These are phyloP conservation scores for Eucalyptus victrix DNA, from an alignment of 345 rosid genomes.

Conservation along the genomic window DNA sequence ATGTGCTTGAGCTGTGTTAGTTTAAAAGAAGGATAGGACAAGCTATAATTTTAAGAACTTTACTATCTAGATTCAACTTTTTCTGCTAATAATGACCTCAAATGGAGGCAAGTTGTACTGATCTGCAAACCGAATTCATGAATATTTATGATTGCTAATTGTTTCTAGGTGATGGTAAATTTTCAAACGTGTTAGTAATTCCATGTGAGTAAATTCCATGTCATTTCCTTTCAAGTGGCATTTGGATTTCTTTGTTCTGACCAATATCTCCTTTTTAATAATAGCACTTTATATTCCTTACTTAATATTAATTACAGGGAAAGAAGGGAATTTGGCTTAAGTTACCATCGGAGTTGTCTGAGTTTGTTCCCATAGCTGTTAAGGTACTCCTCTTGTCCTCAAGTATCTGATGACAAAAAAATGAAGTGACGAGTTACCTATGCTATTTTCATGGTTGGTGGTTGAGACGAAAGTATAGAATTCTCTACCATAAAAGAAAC, in stretches of 20 bases:
- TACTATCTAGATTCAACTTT: neutral
- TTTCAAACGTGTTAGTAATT: neutral
- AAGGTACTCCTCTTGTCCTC: slow-evolving; percentile 27
- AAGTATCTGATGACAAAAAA: neutral
- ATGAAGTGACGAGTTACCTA: neutral
- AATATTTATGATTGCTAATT: neutral
- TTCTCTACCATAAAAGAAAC: neutral
- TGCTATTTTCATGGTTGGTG: neutral
- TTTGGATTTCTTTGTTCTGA: neutral
- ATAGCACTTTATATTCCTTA: neutral
- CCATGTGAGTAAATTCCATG: neutral
- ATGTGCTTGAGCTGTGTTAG: neutral
- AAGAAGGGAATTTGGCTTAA: slow-evolving; percentile 94
- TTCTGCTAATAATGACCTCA: neutral
- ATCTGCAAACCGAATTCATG: neutral
- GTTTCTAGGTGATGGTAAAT: neutral
- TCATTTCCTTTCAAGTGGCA: neutral
- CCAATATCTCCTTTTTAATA: neutral
- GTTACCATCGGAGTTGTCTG: slow-evolving; percentile 50
- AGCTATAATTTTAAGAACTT: neutral
- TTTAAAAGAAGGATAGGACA: neutral
- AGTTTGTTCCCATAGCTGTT: slow-evolving; percentile 75
- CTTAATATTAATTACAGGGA: slow-evolving; percentile 19
- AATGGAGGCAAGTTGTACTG: neutral
- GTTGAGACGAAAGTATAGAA: neutral